Base-by-base conservation (phyloP, 1,139 yeast species). In the Scheffersomyces stambukii region DNA sequence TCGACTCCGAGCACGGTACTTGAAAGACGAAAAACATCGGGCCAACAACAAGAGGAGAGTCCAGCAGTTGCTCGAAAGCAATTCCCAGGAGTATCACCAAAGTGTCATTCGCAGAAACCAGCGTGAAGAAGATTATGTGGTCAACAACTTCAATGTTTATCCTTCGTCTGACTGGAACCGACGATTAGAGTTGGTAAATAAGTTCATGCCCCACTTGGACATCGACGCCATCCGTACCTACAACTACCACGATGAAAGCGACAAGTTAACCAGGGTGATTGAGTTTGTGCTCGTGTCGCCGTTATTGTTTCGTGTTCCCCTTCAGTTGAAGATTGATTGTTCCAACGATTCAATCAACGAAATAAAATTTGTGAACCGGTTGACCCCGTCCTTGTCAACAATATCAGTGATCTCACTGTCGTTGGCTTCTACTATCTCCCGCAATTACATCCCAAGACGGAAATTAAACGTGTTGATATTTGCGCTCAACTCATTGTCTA, bases 141-240 rank as follows among this genome's bases (percentile, higher is more conserved):
- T 48, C 16, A 31, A 45, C 8, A 45, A 52, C 20, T 39, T 65
- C 25, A 50, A 57, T 31, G 69, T 64, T 2, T 46, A 53, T 7
- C 71, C 72, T 2, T 56, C 70, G 1, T 38, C 43, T 5, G 52
- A 64, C 32, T 64, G 70, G 69, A 25, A 35, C 8, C 44, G 49
- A 20, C 43, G 73, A 12, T 35, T 62, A 13, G 33, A 41, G 10
- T 40, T 49, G 29, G 45, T 60, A 10, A 50, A 43, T 29, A 41
- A 41, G 31, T 61, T 65, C 31, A 50, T 40, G 31, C 59, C 64
- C 1, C 36, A 38, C 24, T 24, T 60, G 20, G 56, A 53, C 17
- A 23, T 58, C 2, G 57, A 46, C 17, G 32, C 37, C 6, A 35
- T 53, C 8, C 21, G 27, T 3, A 38, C 51, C 9, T 24, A 28